Evolutionary conservation across 768 basidiomycete genomes (phyloP).

Genomic region (Mycena rebaudengoi): DNA sequence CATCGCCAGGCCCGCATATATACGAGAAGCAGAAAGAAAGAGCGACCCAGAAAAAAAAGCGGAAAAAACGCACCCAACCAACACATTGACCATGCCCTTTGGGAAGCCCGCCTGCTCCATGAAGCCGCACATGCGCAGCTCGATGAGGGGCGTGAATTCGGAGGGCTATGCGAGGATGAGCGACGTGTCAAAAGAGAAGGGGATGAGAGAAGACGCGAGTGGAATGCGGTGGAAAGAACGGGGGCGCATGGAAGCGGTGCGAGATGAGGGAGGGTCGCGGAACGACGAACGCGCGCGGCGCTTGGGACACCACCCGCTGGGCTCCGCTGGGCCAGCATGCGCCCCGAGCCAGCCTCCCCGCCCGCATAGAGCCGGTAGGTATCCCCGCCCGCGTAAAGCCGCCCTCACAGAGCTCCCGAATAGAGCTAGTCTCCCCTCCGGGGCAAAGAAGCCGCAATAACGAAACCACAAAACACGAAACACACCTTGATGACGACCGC

Average conservation of each 20-base stretch:
- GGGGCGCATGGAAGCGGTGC: not conserved
- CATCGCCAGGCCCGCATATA: no score
- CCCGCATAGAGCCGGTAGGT: no score
- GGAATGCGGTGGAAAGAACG: not conserved
- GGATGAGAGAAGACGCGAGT: not conserved
- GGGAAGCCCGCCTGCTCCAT: slow-evolving; percentile 79
- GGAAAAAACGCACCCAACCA: slow-evolving; percentile 65
- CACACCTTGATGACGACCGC: slow-evolving; percentile 68
- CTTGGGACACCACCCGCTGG: no score
- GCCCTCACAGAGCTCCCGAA: no score
- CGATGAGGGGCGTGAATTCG: slow-evolving; percentile 76
- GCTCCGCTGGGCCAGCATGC: no score
- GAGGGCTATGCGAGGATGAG: slow-evolving; percentile 55
- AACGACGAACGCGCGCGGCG: not conserved
- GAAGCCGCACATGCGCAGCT: slow-evolving; percentile 58
- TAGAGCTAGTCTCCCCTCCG: not conserved
- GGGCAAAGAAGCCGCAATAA: not conserved
- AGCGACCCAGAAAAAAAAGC: not conserved
- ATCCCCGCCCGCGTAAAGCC: no score
- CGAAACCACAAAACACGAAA: not conserved
- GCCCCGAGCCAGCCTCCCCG: no score
- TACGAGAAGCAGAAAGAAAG: not conserved
- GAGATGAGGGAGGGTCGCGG: not conserved
- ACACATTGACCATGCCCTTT: slow-evolving; percentile 75
- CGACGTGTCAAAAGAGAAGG: not conserved